Percentiles rank a stretch among this genome's conserved stretches.
Evolutionary conservation across 306 rosid genomes (phyloP).

Genomic region (Glycyrrhiza uralensis): DNA sequence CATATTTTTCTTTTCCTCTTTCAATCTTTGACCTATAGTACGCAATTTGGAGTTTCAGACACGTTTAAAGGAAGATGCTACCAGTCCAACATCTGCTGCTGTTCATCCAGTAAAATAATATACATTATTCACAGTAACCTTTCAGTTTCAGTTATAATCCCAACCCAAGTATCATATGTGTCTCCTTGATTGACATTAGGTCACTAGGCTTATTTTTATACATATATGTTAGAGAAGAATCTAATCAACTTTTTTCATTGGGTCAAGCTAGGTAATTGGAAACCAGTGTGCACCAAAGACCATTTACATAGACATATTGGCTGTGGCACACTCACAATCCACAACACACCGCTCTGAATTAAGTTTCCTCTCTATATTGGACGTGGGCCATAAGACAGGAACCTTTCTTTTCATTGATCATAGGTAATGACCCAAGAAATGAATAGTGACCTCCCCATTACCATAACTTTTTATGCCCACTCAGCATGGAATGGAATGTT

Average conservation of each 20-base stretch:
- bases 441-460: constrained; percentile 6
- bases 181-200: constrained; percentile 8
- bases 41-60: not conserved
- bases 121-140: constrained; percentile 7
- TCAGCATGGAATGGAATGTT: no score
- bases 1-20: not conserved
- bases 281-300: not conserved
- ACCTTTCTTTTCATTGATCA: constrained; percentile 29
- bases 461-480: no score
- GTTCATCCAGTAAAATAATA: not conserved
- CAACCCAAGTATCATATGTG: not conserved
- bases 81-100: not conserved
- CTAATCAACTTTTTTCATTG: constrained; percentile 12
- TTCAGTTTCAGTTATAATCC: constrained; percentile 3
- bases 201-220: not conserved
- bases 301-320: not conserved
- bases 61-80: not conserved
- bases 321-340: constrained; percentile 25
- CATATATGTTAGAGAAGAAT: constrained; percentile 2
- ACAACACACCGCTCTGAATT: not conserved
- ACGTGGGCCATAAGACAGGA: constrained; percentile 14
- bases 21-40: constrained; percentile 7
- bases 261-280: constrained; percentile 33
- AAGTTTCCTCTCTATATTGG: not conserved
- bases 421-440: constrained; percentile 11